These are phyloP conservation scores for Comarum palustre DNA, from an alignment of 306 rosid species.

Conservation along the genomic window DNA sequence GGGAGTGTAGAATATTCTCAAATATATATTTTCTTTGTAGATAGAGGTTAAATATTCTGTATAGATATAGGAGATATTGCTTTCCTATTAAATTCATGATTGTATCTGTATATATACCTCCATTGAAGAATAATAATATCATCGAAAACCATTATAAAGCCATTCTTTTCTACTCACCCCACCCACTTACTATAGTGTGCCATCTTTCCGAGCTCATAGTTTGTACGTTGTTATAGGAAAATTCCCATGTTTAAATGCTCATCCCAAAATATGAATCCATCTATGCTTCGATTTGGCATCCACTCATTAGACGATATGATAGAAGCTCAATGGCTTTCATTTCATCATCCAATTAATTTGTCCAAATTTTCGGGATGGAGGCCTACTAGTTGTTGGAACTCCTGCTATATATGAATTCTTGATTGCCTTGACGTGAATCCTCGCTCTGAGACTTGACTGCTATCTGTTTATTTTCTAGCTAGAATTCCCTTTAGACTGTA, in stretches of 20 bases:
- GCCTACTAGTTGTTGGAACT: constrained; percentile 78
- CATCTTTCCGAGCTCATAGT: constrained; percentile 49
- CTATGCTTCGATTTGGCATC: constrained; percentile 71
- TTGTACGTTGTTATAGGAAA: neutral
- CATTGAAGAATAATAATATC: too few species aligned
- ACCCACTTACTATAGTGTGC: neutral
- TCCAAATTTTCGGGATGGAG: constrained; percentile 66
- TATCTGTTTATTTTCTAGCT: constrained; percentile 40
- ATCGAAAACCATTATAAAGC: too few species aligned
- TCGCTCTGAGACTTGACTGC: constrained; percentile 66
- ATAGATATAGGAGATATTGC: too few species aligned
- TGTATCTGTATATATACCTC: too few species aligned
- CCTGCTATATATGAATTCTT: constrained; percentile 76
- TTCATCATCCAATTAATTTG: constrained; percentile 74
- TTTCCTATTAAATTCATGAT: too few species aligned
- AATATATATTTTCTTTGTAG: too few species aligned
- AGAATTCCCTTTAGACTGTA: constrained; percentile 62
- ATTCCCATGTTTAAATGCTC: constrained; percentile 5
- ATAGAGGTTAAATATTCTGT: too few species aligned
- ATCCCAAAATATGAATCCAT: constrained; percentile 45
- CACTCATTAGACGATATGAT: constrained; percentile 68
- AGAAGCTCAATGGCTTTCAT: constrained; percentile 59
- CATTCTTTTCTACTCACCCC: too few species aligned
- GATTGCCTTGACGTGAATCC: constrained; percentile 66
- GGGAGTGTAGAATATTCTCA: too few species aligned